A percentile compares a stretch with the other conserved stretches of the same genome.
Evolutionary conservation across 257 asterid species (phyloP).

Genomic region (Penstemon davidsonii): DNA sequence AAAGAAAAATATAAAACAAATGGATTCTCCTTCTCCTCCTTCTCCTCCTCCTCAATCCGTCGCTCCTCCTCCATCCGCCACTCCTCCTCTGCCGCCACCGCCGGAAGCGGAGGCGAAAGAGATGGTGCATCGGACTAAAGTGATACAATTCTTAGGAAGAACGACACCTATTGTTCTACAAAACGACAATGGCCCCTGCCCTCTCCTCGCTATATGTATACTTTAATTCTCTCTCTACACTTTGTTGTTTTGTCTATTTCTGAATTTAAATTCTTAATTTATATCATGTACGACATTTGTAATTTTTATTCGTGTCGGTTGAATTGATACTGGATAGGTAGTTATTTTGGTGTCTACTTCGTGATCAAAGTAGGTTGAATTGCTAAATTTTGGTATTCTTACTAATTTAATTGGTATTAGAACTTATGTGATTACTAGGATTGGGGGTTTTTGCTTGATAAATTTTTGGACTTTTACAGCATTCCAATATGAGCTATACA

Average conservation of each 20-base stretch:
- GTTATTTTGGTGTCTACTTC: too few relatives aligned
- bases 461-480: too few relatives aligned
- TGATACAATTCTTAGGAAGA: constrained; percentile 80
- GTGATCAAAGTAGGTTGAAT: too few relatives aligned
- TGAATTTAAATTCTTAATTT: constrained; percentile 1
- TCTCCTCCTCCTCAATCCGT: constrained; percentile 31
- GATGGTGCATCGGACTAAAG: constrained; percentile 68
- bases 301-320: background rate
- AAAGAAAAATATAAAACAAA: background rate
- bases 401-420: too few relatives aligned
- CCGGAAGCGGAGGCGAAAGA: constrained; percentile 41
- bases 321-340: too few relatives aligned
- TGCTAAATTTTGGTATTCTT: too few relatives aligned
- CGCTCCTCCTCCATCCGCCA: constrained; percentile 6
- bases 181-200: constrained; percentile 97
- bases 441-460: too few relatives aligned
- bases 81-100: constrained; percentile 24
- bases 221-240: constrained; percentile 18
- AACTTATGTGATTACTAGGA: too few relatives aligned
- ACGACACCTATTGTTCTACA: constrained; percentile 82
- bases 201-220: constrained; percentile 93
- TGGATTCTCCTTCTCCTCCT: constrained; percentile 40
- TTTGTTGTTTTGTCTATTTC: constrained; percentile 13
- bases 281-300: background rate
- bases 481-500: too few relatives aligned